Evolutionary conservation across 768 basidiomycete genomes (phyloP).

Genomic region (Suillus subalutaceus): DNA sequence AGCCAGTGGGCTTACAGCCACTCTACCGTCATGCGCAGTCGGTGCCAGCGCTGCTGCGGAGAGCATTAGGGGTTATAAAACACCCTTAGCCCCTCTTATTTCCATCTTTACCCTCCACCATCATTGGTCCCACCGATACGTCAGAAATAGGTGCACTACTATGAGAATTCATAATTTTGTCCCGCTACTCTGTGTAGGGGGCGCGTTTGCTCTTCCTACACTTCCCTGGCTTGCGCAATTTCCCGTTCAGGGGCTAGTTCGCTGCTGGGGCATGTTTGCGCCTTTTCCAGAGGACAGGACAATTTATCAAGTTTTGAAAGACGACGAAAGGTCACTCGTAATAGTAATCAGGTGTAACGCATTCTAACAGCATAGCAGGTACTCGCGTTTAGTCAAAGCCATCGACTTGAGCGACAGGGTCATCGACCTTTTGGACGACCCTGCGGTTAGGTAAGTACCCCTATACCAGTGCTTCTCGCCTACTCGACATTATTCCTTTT

Average conservation of each 20-base stretch:
- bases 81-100: background rate
- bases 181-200: slow-evolving; percentile 18
- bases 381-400: slow-evolving; percentile 43
- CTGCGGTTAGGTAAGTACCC: slow-evolving; percentile 35
- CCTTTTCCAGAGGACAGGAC: slow-evolving; percentile 22
- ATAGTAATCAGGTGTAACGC: background rate
- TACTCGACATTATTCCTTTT: background rate
- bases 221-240: slow-evolving; percentile 30
- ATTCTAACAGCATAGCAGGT: slow-evolving; percentile 27
- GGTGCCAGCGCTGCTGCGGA: slow-evolving; percentile 13
- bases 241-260: slow-evolving; percentile 15
- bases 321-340: slow-evolving; percentile 14
- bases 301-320: slow-evolving; percentile 31
- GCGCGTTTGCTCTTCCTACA: slow-evolving; percentile 22
- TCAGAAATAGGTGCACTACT: background rate
- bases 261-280: slow-evolving; percentile 9
- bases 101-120: background rate
- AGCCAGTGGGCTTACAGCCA: background rate
- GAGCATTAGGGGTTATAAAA: slow-evolving; percentile 12
- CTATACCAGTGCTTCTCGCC: background rate
- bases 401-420: slow-evolving; percentile 44
- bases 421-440: slow-evolving; percentile 41
- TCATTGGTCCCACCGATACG: background rate
- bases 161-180: slow-evolving; percentile 21
- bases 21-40: background rate